Evolutionary conservation across 768 basidiomycete genomes (phyloP), one percentile per base, ranked within the genome.

Genomic region (Trametes elegans): DNA sequence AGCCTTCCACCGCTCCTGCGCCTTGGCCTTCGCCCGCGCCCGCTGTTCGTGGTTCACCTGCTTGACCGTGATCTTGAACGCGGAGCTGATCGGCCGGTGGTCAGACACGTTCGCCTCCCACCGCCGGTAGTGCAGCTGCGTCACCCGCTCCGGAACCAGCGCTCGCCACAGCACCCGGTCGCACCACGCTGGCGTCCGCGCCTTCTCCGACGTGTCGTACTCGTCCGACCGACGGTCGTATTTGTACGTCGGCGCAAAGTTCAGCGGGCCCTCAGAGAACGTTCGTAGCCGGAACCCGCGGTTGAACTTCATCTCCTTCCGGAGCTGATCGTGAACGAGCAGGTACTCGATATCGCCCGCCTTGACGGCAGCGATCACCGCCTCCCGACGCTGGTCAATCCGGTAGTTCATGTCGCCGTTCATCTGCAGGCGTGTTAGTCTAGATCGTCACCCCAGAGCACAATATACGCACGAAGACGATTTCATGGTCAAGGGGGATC

Each of bases 401-500:
- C 96, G 93, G 67, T 98, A 99, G 72, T 99, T 99, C 73, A 99
- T 79, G 70, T 98, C 96, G 0, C 96, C 96, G 57, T 87, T 92
- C 43, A 95, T 70, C 90, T 93, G 53, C 8, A 39, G 1, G 21
- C 18, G 26, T 24, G 5, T 59, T 16, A 62, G 42, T 44, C 28
- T 57, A 50, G 10, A 14, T 21, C 11, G 27, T n/a, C 13, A 53
- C 0, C 40, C 8, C 23, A 23, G 29, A 18, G 28, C 24, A 24
- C 54, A 13, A 45, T 19, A 14, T 9, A 80, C 86, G 67, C 66
- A 94, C 88, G 49, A 98, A 85, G 52, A 94, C 91, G 44, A 96
- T 82, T 64, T 99, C 96, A 69, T 99, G 96, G 66, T 99, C 96
- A 40, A 96, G 75, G 13, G 94, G 85, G 81, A 90, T 93, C 32